Evolutionary conservation across 1,284 basidiomycete genomes (phyloP).

Genomic region (Melanopsichium pennsylvanicum): DNA sequence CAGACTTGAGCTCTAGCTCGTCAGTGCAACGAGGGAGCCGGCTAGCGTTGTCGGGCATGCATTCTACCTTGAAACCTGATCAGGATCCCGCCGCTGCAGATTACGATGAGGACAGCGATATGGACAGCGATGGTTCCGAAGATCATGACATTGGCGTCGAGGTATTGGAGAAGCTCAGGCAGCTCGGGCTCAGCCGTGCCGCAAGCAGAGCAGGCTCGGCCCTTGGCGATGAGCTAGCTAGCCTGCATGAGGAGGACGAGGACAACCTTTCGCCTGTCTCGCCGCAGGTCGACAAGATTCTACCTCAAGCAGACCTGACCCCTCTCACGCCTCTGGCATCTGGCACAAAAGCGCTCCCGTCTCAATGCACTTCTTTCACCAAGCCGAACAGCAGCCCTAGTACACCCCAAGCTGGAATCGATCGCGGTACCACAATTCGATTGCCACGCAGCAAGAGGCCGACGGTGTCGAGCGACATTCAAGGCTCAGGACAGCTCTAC

Average conservation of each 20-base stretch:
- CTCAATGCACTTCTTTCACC: background rate
- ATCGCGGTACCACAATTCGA: slow-evolving; percentile 22
- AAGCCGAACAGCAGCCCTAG: slow-evolving; percentile 3
- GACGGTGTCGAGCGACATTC: slow-evolving; percentile 15
- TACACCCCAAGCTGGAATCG: slow-evolving; percentile 16
- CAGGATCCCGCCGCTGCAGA: slow-evolving; percentile 10
- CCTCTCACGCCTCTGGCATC: slow-evolving; percentile 38
- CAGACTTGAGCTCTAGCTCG: slow-evolving; percentile 33
- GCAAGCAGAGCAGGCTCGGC: slow-evolving; percentile 51
- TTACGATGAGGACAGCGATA: slow-evolving; percentile 27
- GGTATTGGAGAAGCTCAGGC: slow-evolving; percentile 44
- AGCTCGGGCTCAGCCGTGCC: slow-evolving; percentile 41
- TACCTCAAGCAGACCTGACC: slow-evolving; percentile 5
- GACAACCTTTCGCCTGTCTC: slow-evolving; percentile 35
- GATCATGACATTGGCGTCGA: slow-evolving; percentile 35
- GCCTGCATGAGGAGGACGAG: slow-evolving; percentile 50
- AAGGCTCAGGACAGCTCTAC: slow-evolving; percentile 8
- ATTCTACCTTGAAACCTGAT: slow-evolving; percentile 12
- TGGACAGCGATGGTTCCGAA: slow-evolving; percentile 43
- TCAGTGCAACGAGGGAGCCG: slow-evolving; percentile 29
- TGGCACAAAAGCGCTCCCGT: slow-evolving; percentile 7
- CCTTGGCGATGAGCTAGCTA: slow-evolving; percentile 39
- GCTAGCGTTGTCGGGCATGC: slow-evolving; percentile 11
- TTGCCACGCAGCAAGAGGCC: slow-evolving; percentile 43
- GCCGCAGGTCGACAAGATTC: slow-evolving; percentile 26